phyloP scores from a whole-genome alignment of 225 moss, liverwort and hornwort species.

The Neckera pumila region DNA sequence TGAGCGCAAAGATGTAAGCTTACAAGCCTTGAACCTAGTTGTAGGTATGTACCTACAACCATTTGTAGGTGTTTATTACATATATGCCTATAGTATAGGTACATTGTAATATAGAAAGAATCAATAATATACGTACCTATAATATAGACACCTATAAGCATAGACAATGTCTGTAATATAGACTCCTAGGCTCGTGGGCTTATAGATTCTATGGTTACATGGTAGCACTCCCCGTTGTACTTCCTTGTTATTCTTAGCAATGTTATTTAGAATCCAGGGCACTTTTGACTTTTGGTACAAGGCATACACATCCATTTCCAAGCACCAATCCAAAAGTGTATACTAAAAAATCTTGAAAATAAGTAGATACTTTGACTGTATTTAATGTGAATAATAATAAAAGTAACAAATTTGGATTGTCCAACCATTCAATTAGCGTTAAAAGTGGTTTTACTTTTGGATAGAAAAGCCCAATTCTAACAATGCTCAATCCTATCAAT shows the following conservation, averaged over 20 bases:
- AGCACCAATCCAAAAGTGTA: background rate
- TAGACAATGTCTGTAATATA: no score
- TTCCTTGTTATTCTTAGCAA: background rate
- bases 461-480: background rate
- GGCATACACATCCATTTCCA: background rate
- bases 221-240: no score
- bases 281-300: fast-evolving
- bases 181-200: no score
- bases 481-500: background rate
- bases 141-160: no score
- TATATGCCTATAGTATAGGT: no score
- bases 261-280: background rate
- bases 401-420: background rate
- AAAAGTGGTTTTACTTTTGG: background rate
- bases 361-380: background rate
- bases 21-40: no score
- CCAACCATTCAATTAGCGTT: background rate
- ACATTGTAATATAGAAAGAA: no score
- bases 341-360: background rate
- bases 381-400: background rate
- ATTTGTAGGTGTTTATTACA: no score
- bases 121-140: no score
- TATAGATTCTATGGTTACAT: no score
- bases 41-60: no score
- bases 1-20: no score